Evolutionary conservation across 1,284 basidiomycete species (phyloP), one percentile per base, ranked within the genome.

Genomic region (Malassezia equina): DNA sequence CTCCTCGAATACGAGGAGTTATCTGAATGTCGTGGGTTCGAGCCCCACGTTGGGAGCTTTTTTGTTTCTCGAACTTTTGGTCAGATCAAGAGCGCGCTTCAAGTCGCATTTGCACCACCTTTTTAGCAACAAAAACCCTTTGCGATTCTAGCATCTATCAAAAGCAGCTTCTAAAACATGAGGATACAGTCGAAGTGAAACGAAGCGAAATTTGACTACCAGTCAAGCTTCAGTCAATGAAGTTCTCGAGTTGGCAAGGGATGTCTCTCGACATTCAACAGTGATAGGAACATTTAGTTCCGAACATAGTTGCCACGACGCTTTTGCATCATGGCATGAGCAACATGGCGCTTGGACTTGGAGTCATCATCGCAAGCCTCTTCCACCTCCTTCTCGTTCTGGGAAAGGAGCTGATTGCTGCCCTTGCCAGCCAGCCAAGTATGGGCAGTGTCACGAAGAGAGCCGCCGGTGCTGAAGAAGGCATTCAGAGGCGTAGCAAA

Each of bases 21-120:
- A 69, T 69, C 67, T 65, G 64, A 65, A 69, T 66, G 67, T 69
- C 67, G 63, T 66, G 67, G 67, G 67, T 69, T 69, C 67, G 67
- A 69, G 62, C 67, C 67, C 67, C 67, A 66, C 63, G 67, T 69
- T 69, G 67, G 67, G 67, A 69, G 67, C 54, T 41, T 49, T 47
- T n/a, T n/a, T 19, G 34, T 36, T 36, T 36, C n/a, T n/a, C 34
- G n/a, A 36, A 36, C 5, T 36, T 36, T 6, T 39, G 21, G n/a
- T n/a, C n/a, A n/a, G n/a, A n/a, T n/a, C n/a, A n/a, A n/a, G n/a
- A n/a, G n/a, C n/a, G n/a, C n/a, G n/a, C n/a, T n/a, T n/a, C n/a
- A n/a, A n/a, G n/a, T n/a, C n/a, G n/a, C n/a, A n/a, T n/a, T n/a
- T n/a, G n/a, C n/a, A n/a, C n/a, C n/a, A n/a, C n/a, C n/a, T n/a